Evolutionary conservation across 1,284 basidiomycete genomes (phyloP).

Genomic region (Trichosporon ovoides): DNA sequence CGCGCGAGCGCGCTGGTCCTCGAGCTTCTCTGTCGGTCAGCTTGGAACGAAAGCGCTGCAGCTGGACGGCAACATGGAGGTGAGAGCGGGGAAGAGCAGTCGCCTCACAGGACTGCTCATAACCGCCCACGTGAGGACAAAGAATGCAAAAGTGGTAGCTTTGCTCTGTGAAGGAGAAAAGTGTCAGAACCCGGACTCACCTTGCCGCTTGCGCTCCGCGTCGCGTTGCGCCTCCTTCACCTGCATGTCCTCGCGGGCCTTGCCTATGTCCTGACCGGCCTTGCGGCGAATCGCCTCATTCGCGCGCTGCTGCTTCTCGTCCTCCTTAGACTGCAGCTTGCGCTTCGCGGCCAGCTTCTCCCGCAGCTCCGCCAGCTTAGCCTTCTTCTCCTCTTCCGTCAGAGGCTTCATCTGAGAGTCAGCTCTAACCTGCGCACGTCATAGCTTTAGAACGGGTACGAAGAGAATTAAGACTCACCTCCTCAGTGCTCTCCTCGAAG

Average conservation of each 20-base stretch:
- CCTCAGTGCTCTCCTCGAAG: conserved; percentile 92
- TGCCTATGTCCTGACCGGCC: conserved; percentile 70
- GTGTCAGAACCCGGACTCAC: conserved; percentile 47
- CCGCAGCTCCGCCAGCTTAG: conserved; percentile 72
- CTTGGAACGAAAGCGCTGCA: not conserved
- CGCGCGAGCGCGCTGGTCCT: conserved; percentile 74
- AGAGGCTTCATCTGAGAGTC: conserved; percentile 56
- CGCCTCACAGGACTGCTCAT: too few species aligned
- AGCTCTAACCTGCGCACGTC: not conserved
- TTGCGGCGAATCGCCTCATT: conserved; percentile 78
- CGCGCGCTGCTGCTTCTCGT: conserved; percentile 64
- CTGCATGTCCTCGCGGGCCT: conserved; percentile 70
- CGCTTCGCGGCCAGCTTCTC: conserved; percentile 69
- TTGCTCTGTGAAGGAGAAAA: not conserved
- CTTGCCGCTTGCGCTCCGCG: conserved; percentile 68
- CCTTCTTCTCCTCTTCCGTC: conserved; percentile 88
- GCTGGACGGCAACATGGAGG: too few species aligned
- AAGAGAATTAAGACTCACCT: conserved; percentile 55
- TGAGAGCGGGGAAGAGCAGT: too few species aligned
- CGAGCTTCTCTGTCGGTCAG: conserved; percentile 64
- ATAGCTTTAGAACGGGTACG: not conserved
- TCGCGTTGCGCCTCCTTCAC: conserved; percentile 74
- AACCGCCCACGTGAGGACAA: too few species aligned
- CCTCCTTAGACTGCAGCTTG: conserved; percentile 62
- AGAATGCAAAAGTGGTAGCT: too few species aligned